These are phyloP conservation scores for Ogataea paraovalis DNA, from an alignment of 805 yeast genomes.

Conservation along the genomic window DNA sequence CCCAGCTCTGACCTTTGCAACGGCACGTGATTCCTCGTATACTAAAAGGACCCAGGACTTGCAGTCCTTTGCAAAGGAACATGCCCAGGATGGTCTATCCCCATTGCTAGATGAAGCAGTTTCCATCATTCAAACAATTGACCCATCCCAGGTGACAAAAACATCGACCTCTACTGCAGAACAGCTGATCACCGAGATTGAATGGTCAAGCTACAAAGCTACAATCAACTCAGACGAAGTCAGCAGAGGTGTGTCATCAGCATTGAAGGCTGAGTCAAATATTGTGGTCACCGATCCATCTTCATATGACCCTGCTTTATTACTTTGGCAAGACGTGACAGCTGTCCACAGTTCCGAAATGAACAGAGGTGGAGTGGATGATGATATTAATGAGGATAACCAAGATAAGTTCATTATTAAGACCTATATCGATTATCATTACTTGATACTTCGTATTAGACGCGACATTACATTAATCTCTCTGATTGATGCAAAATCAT, in stretches of 20 bases:
- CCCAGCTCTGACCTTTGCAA: constrained; percentile 49
- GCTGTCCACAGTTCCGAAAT: constrained; percentile 56
- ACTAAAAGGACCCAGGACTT: constrained; percentile 41
- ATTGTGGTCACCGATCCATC: constrained; percentile 36
- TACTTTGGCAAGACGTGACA: constrained; percentile 68
- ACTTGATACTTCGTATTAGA: constrained; percentile 60
- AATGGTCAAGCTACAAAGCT: constrained; percentile 59
- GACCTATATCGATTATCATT: constrained; percentile 71
- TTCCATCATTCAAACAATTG: constrained; percentile 32
- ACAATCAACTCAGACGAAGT: constrained; percentile 65
- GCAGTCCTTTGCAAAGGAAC: constrained; percentile 43
- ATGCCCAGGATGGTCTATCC: constrained; percentile 31
- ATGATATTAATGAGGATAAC: constrained; percentile 58
- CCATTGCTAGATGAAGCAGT: constrained; percentile 37
- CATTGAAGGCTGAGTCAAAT: constrained; percentile 28
- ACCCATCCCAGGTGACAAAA: constrained; percentile 36
- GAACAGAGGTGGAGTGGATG: constrained; percentile 41
- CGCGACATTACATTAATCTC: constrained; percentile 55
- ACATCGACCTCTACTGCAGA: constrained; percentile 13
- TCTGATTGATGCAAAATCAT: constrained; percentile 27
- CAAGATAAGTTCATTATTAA: constrained; percentile 71
- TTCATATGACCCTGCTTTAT: constrained; percentile 52
- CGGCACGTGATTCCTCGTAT: constrained; percentile 29
- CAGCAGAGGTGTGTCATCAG: constrained; percentile 52
- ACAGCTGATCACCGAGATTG: constrained; percentile 30